Percentiles rank a stretch among this genome's conserved stretches.
These are phyloP conservation scores for Chloris gayana DNA, from an alignment of 176 grass and related monocot species.

Conservation along the genomic window DNA sequence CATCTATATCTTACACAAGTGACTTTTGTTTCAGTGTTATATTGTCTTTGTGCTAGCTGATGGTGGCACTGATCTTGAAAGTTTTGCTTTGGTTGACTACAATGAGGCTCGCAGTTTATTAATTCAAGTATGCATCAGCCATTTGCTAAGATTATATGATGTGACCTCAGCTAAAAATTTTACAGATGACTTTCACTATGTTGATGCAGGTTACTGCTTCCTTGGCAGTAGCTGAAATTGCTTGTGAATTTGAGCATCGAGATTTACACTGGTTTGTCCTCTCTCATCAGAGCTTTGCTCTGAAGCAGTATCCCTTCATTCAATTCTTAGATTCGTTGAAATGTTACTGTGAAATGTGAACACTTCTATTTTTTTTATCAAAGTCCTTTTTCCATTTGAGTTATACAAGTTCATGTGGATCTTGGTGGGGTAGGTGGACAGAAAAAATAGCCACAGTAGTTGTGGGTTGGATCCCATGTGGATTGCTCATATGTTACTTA, in stretches of 20 bases:
- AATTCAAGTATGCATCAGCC: constrained; percentile 64
- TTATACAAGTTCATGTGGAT: not conserved
- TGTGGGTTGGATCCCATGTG: not conserved
- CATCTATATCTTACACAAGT: constrained; percentile 8
- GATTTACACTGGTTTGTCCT: constrained; percentile 89
- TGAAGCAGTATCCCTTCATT: not conserved
- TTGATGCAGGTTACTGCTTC: constrained; percentile 69
- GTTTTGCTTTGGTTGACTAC: constrained; percentile 65
- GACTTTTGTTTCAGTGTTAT: constrained; percentile 68
- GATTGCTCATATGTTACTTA: constrained; percentile 26
- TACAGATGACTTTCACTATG: constrained; percentile 9
- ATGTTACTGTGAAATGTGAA: too few species aligned
- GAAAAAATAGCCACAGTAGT: not conserved
- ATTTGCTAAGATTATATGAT: constrained; percentile 32
- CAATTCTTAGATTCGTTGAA: not conserved
- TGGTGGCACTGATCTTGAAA: constrained; percentile 92
- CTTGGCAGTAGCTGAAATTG: constrained; percentile 83
- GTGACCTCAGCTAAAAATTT: constrained; percentile 19
- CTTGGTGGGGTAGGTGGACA: not conserved
- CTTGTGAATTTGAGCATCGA: constrained; percentile 96
- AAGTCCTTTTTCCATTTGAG: not conserved
- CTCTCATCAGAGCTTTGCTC: constrained; percentile 17
- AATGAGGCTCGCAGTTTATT: constrained; percentile 79
- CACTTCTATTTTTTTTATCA: not conserved
- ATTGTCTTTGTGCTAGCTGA: constrained; percentile 89